Evolutionary conservation across 768 basidiomycete species (phyloP).

Genomic region (Termitomyces heimii): DNA sequence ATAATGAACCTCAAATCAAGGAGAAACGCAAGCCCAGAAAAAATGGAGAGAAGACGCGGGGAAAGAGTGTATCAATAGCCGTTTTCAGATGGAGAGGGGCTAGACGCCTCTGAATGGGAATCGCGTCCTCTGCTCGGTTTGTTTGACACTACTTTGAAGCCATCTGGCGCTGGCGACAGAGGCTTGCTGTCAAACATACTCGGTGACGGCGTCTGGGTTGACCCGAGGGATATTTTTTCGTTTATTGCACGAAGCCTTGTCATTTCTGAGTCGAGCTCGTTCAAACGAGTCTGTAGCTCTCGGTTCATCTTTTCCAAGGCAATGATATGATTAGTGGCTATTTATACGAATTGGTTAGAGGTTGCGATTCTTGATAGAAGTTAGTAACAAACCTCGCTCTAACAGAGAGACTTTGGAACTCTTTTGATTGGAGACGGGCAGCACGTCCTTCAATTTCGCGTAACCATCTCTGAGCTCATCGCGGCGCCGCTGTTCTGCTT

Average conservation of each 20-base stretch:
- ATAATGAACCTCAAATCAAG: constrained; percentile 12
- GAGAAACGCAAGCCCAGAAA: constrained; percentile 28
- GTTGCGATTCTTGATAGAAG: constrained; percentile 9
- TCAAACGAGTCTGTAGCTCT: constrained; percentile 64
- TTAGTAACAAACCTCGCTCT: constrained; percentile 63
- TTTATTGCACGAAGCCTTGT: constrained; percentile 67
- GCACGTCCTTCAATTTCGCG: constrained; percentile 79
- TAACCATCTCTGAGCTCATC: constrained; percentile 91
- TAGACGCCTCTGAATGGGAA: constrained; percentile 60
- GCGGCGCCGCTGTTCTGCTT: constrained; percentile 84
- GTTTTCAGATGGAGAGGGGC: constrained; percentile 43
- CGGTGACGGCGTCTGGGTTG: constrained; percentile 52
- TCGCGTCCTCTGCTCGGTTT: constrained; percentile 55
- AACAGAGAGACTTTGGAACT: constrained; percentile 86
- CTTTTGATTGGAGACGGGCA: constrained; percentile 86
- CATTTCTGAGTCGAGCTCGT: constrained; percentile 63
- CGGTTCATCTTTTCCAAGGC: constrained; percentile 68
- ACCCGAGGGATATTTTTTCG: constrained; percentile 75
- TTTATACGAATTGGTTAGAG: constrained; percentile 4
- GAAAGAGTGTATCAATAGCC: constrained; percentile 29
- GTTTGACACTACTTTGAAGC: constrained; percentile 35
- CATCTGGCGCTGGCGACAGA: constrained; percentile 62
- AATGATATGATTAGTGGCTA: constrained; percentile 78
- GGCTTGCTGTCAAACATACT: constrained; percentile 45
- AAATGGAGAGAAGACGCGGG: constrained; percentile 14